Evolutionary conservation across 805 yeast species (phyloP).

Genomic region (Spathaspora arborariae): DNA sequence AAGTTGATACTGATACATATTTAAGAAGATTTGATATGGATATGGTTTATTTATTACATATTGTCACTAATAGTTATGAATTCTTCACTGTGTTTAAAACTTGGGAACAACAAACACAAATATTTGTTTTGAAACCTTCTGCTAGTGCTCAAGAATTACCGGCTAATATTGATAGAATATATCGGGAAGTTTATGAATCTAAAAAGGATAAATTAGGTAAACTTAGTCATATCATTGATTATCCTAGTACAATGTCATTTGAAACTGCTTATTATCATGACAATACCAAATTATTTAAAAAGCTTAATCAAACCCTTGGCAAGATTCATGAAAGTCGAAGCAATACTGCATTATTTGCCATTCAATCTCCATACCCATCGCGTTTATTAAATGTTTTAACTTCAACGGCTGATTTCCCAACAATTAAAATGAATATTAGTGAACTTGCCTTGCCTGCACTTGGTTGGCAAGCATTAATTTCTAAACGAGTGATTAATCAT

Average conservation of each 20-base stretch:
- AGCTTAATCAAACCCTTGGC: conserved; percentile 50
- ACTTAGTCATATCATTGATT: conserved; percentile 46
- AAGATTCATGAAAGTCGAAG: conserved; percentile 59
- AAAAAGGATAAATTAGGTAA: conserved; percentile 45
- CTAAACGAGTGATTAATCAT: conserved; percentile 64
- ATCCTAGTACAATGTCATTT: conserved; percentile 51
- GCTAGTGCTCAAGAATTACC: conserved; percentile 63
- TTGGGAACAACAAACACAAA: conserved; percentile 47
- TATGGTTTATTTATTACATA: conserved; percentile 62
- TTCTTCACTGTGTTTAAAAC: conserved; percentile 65
- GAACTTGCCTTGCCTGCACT: conserved; percentile 66
- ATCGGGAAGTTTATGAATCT: conserved; percentile 47
- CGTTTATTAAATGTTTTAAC: conserved; percentile 46
- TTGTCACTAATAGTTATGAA: conserved; percentile 71
- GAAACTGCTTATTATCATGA: conserved; percentile 55
- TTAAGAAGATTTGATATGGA: conserved; percentile 53
- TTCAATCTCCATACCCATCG: conserved; percentile 67
- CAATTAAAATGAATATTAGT: conserved; percentile 54
- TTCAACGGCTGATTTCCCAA: conserved; percentile 55
- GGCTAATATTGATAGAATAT: conserved; percentile 48
- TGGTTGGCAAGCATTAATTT: conserved; percentile 73
- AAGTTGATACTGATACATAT: conserved; percentile 49
- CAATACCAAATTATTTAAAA: conserved; percentile 51
- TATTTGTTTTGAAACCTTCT: conserved; percentile 68
- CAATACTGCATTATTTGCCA: conserved; percentile 56